Percentiles rank a stretch among this genome's conserved stretches.
These are phyloP conservation scores for Simplicillium sp. DNA, from an alignment of 2,329 filamentous ascomycete genomes.

Conservation along the genomic window DNA sequence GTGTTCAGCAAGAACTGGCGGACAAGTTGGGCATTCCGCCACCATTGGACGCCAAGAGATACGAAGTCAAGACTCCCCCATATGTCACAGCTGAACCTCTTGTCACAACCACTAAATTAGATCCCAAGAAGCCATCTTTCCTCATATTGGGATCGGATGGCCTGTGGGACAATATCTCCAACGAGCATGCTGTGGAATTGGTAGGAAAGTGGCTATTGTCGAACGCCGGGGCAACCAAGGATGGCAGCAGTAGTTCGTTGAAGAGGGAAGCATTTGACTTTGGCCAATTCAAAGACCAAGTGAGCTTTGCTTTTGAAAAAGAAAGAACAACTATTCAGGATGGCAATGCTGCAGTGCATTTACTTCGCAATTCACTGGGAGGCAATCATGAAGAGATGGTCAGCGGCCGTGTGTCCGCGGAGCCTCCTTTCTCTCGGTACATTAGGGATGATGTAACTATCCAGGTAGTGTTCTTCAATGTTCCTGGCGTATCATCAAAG, in stretches of 20 bases:
- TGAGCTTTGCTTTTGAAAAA: no score
- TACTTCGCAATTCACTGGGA: slow-evolving; percentile 72
- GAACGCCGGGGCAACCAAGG: neutral
- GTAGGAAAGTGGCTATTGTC: slow-evolving; percentile 9
- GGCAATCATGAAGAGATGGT: slow-evolving; percentile 67
- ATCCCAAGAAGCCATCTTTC: slow-evolving; percentile 32
- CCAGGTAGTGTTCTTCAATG: slow-evolving; percentile 61
- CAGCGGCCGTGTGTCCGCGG: slow-evolving; percentile 61
- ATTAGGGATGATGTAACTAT: slow-evolving; percentile 71
- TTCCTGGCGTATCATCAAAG: neutral
- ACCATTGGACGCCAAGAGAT: slow-evolving; percentile 6
- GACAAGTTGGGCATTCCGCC: slow-evolving; percentile 9
- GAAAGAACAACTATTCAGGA: slow-evolving; percentile 52
- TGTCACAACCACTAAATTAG: slow-evolving; percentile 43
- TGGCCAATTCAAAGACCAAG: no score
- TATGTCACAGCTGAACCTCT: slow-evolving; percentile 57
- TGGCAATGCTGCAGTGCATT: slow-evolving; percentile 71
- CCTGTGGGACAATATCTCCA: slow-evolving; percentile 9
- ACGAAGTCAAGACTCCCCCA: slow-evolving; percentile 41
- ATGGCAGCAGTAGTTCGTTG: neutral
- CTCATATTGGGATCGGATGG: slow-evolving; percentile 29
- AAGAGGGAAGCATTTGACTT: no score
- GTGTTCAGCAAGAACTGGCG: slow-evolving; percentile 16
- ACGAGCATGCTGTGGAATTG: slow-evolving; percentile 7
- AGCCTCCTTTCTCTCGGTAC: slow-evolving; percentile 56